These are phyloP conservation scores for Eutypella sp. DNA, from an alignment of 2,329 filamentous ascomycete genomes.

Conservation along the genomic window DNA sequence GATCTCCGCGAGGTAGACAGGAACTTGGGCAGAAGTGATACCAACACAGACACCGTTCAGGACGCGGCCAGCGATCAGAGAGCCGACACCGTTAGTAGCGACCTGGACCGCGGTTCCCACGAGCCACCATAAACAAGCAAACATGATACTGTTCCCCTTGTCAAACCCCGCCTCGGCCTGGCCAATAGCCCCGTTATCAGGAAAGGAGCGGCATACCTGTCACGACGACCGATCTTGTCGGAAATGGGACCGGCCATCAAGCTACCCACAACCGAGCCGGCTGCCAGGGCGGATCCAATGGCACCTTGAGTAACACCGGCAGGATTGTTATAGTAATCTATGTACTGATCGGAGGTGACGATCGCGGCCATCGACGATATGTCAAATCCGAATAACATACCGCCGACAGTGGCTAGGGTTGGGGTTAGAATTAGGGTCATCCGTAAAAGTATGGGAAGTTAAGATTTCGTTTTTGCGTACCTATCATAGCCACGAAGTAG, in stretches of 20 bases:
- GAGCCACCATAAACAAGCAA: constrained; percentile 44
- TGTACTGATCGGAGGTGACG: constrained; percentile 46
- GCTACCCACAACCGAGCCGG: constrained; percentile 46
- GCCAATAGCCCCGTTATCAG: no score
- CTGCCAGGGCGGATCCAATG: constrained; percentile 47
- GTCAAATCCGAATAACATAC: constrained; percentile 47
- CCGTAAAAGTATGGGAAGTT: no score
- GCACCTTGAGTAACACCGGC: constrained; percentile 43
- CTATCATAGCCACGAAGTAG: constrained; percentile 26
- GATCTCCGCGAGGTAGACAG: constrained; percentile 64
- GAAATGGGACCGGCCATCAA: constrained; percentile 43
- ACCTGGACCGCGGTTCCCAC: constrained; percentile 57
- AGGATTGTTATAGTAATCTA: constrained; percentile 47
- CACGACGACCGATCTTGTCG: constrained; percentile 42
- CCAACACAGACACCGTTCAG: constrained; percentile 63
- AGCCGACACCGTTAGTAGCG: constrained; percentile 51
- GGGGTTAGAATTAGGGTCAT: no score
- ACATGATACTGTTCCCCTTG: constrained; percentile 31
- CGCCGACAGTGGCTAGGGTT: constrained; percentile 26
- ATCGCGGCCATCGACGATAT: constrained; percentile 56
- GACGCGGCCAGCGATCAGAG: constrained; percentile 50
- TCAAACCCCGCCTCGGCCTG: constrained; percentile 7
- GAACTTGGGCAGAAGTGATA: constrained; percentile 62
- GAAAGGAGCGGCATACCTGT: no score
- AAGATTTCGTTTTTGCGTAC: no score